Percentiles rank a stretch among this genome's conserved stretches.
phyloP scores from a whole-genome alignment of 164 flowering plant species.

The Magnolia sinica region DNA sequence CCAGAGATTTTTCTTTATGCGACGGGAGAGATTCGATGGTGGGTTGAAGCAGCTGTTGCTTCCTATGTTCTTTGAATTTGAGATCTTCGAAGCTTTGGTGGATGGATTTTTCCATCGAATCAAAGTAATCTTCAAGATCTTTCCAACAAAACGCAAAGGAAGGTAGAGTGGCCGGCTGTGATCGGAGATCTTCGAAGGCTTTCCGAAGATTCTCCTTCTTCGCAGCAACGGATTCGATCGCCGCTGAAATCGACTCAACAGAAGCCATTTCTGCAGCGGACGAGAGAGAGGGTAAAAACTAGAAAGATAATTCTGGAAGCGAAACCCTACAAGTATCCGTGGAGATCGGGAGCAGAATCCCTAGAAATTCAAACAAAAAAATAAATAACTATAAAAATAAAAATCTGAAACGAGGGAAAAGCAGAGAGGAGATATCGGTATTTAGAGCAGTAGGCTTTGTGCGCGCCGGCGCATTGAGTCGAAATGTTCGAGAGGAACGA shows the following conservation, averaged over 20 bases:
- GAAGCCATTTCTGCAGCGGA: constrained; percentile 9
- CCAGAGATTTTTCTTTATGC: too few relatives aligned
- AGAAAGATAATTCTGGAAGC: too few relatives aligned
- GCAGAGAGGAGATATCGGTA: too few relatives aligned
- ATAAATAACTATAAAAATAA: too few relatives aligned
- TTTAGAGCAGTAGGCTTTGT: too few relatives aligned
- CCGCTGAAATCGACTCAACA: constrained; percentile 31
- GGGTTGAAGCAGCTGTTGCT: not conserved
- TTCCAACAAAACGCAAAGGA: constrained; percentile 53
- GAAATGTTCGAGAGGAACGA: too few relatives aligned
- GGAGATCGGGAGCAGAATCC: too few relatives aligned
- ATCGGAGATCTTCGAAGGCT: constrained; percentile 41
- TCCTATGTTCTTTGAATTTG: constrained; percentile 7
- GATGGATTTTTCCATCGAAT: constrained; percentile 34
- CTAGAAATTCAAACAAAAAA: too few relatives aligned
- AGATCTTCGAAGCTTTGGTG: constrained; percentile 22
- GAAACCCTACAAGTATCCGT: too few relatives aligned
- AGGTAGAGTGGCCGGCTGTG: constrained; percentile 37
- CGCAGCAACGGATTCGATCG: constrained; percentile 27
- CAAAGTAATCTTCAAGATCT: constrained; percentile 56
- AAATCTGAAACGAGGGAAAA: too few relatives aligned
- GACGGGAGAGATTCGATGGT: not conserved
- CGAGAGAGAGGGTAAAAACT: too few relatives aligned
- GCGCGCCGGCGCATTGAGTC: too few relatives aligned
- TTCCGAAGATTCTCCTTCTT: constrained; percentile 40